Evolutionary conservation across 2,329 filamentous ascomycete genomes (phyloP).

Genomic region (Westerdykella ornata): DNA sequence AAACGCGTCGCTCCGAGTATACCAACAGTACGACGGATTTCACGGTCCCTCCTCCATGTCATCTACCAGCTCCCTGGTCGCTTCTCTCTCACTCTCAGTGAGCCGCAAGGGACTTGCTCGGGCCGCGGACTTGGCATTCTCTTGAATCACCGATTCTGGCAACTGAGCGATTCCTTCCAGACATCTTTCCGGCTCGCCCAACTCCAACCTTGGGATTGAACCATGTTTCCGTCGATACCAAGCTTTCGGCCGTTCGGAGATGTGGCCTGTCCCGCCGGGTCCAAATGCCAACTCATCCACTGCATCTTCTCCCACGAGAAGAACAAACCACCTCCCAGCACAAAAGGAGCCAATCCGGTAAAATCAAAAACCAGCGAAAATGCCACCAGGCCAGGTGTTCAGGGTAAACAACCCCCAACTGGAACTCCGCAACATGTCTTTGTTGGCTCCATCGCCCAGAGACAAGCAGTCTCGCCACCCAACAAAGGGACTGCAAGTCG

Average conservation of each 20-base stretch:
- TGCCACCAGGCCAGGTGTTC: slow-evolving; percentile 6
- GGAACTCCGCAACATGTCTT: slow-evolving; percentile 11
- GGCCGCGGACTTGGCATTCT: no score
- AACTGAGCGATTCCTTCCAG: no score
- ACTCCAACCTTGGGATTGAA: background rate
- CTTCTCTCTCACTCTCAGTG: no score
- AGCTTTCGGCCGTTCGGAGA: slow-evolving; percentile 22
- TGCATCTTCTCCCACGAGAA: slow-evolving; percentile 54
- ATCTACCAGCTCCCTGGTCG: no score
- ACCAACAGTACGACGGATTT: no score
- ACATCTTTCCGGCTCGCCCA: no score
- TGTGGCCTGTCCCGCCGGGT: slow-evolving; percentile 46
- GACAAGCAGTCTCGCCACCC: slow-evolving; percentile 7
- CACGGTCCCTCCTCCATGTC: no score
- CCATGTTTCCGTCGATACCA: slow-evolving; percentile 28
- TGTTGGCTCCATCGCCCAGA: slow-evolving; percentile 20
- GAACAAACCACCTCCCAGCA: slow-evolving; percentile 4
- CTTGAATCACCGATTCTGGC: no score
- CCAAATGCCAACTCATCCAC: slow-evolving; percentile 46
- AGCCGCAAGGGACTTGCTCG: no score
- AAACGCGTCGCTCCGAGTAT: no score
- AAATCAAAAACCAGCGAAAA: slow-evolving; percentile 19
- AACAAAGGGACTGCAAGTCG: slow-evolving; percentile 1
- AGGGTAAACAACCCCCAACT: background rate
- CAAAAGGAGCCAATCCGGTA: no score